phyloP scores from a whole-genome alignment of 2,329 filamentous ascomycete genomes.

The Penicillium frequentans region DNA sequence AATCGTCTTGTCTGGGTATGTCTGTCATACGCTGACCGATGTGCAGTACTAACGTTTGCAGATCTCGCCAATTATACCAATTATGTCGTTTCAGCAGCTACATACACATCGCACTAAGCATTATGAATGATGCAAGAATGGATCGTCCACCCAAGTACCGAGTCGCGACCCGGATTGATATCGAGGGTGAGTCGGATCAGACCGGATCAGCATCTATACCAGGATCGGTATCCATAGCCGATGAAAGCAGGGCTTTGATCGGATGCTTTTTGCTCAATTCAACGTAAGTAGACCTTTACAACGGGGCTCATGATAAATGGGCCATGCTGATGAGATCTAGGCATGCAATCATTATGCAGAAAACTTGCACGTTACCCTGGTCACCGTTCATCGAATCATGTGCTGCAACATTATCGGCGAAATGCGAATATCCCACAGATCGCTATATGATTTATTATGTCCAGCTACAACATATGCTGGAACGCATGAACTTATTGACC shows the following conservation, averaged over 20 bases:
- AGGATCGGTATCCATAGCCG: background rate
- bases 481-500: slow-evolving; percentile 4
- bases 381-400: slow-evolving; percentile 11
- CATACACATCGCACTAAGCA: slow-evolving; percentile 7
- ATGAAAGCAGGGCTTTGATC: slow-evolving; percentile 9
- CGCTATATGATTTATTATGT: slow-evolving; percentile 9
- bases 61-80: slow-evolving; percentile 10
- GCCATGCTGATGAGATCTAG: background rate
- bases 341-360: slow-evolving; percentile 2
- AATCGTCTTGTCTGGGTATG: slow-evolving; percentile 11
- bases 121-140: slow-evolving; percentile 7
- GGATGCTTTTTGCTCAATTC: slow-evolving; percentile 9
- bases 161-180: slow-evolving; percentile 4
- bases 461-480: slow-evolving; percentile 6
- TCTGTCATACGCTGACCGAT: background rate
- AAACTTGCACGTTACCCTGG: slow-evolving; percentile 10
- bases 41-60: background rate
- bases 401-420: slow-evolving; percentile 6
- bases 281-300: background rate
- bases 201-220: background rate
- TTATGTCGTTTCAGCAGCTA: slow-evolving; percentile 7
- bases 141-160: slow-evolving; percentile 8
- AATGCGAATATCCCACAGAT: slow-evolving; percentile 10
- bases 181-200: background rate
- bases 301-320: background rate